Evolutionary conservation across 164 flowering plant genomes (phyloP).

Genomic region (Buxus sempervirens): DNA sequence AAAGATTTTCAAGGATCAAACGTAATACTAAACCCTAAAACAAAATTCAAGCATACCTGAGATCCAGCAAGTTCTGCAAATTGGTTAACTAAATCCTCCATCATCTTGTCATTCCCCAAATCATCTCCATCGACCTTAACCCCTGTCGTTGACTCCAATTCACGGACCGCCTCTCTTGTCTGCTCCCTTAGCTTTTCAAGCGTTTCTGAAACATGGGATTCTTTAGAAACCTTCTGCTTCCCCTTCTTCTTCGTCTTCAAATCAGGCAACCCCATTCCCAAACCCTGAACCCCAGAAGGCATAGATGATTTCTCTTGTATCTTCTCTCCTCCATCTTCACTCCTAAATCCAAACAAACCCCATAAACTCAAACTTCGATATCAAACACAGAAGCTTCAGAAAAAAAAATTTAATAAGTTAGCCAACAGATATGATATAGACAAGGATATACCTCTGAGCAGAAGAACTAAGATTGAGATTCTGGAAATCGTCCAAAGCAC

Average conservation of each 20-base stretch:
- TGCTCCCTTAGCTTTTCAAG: slow-evolving; percentile 88
- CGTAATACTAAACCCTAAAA: background rate
- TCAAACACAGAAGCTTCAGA: background rate
- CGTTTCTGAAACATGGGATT: slow-evolving; percentile 70
- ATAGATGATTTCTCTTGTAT: slow-evolving; percentile 25
- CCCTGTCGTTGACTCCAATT: slow-evolving; percentile 58
- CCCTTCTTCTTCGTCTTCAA: slow-evolving; percentile 74
- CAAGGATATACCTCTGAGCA: slow-evolving; percentile 26
- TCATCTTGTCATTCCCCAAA: slow-evolving; percentile 52
- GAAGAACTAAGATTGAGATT: slow-evolving; percentile 57
- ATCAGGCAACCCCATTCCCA: slow-evolving; percentile 86
- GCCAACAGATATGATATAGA: background rate
- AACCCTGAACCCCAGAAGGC: slow-evolving; percentile 61
- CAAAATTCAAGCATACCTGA: slow-evolving; percentile 50
- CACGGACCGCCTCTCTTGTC: slow-evolving; percentile 79
- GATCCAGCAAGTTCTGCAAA: slow-evolving; percentile 88
- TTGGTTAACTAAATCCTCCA: slow-evolving; percentile 96
- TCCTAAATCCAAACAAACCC: slow-evolving; percentile 25
- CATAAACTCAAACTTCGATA: background rate
- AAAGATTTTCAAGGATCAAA: too few relatives aligned
- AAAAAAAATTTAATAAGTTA: background rate
- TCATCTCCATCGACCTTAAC: slow-evolving; percentile 41
- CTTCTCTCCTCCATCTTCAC: slow-evolving; percentile 28
- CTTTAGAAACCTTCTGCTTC: slow-evolving; percentile 61
- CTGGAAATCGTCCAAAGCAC: slow-evolving; percentile 88